Base-by-base conservation (phyloP, 2,329 filamentous ascomycete species). In the Cryphonectria carpinicola region DNA sequence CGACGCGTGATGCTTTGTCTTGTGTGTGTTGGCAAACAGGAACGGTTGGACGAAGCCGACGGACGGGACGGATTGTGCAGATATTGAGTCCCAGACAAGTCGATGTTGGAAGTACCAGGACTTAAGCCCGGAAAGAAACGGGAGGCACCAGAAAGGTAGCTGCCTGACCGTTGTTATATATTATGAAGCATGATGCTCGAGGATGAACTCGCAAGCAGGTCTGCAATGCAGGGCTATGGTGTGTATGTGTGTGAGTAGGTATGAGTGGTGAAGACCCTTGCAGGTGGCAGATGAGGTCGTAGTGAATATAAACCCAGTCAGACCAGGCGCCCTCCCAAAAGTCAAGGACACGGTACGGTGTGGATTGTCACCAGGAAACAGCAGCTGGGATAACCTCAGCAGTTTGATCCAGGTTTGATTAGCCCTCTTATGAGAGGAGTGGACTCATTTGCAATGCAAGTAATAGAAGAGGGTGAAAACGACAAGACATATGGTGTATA, bases 171-270 rank as follows among this genome's bases (percentile, higher is more conserved):
- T 58, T 69, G 22, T 56, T 69, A 62, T 63, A 46, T 66, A 66
- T 61, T 39, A 32, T 43, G 32, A 25, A 62, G 37, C 70, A 71
- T 71, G 70, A 60, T 69, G 66, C 49, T 56, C 5, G 6, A 28
- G 8, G 4, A 58, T 56, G 46, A 69, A 68, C 66, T 71, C 70
- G 66, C 68, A 58, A 62, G 70, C 66, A 67, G 70, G 69, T 35
- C 62, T 8, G 58, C 25, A 37, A 71, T 28, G 66, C 54, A 14
- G 66, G 63, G 43, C n/a, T 66, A 66, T 69, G 62, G 22, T 66
- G 46, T 46, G 32, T 2, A 32, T 32, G 11, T 13, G 19, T n/a
- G 61, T 46, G 37, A 43, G 10, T 25, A 39, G 11, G 10, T 32
- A 8, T 46, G 39, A 41, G 37, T 28, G 41, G 60, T 35, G 39